These are phyloP conservation scores for Saccharomycopsis fibuligera DNA, from an alignment of 805 yeast species.

Conservation along the genomic window DNA sequence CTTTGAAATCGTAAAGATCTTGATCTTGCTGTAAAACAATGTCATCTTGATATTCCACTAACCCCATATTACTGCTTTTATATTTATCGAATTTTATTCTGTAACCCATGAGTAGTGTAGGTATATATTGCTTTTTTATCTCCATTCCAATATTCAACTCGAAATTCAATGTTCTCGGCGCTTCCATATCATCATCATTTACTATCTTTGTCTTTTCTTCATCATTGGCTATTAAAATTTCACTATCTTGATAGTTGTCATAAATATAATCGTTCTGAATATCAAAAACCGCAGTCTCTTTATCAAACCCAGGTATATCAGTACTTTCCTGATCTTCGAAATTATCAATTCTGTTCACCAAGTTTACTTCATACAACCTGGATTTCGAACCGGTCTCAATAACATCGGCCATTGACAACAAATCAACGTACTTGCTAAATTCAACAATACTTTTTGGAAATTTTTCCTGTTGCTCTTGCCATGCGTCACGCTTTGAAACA, in stretches of 20 bases:
- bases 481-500: background rate
- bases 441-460: background rate
- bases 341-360: background rate
- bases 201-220: background rate
- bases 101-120: background rate
- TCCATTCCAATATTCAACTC: slow-evolving; percentile 7
- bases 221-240: background rate
- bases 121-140: background rate
- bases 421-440: background rate
- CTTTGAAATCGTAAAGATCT: background rate
- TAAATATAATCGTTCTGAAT: background rate
- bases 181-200: background rate
- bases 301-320: background rate
- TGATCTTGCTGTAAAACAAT: background rate
- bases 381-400: background rate
- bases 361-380: background rate
- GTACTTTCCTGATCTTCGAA: background rate
- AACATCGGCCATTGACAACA: background rate
- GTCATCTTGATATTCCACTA: background rate
- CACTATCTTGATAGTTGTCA: background rate
- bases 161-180: background rate
- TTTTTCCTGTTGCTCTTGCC: background rate
- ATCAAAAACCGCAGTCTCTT: too few species aligned
- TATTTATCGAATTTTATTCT: background rate
- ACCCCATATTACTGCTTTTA: background rate